Percentiles rank a stretch among this genome's conserved stretches.
phyloP scores from a whole-genome alignment of 164 flowering plant genomes.

The Platanus orientalis region DNA sequence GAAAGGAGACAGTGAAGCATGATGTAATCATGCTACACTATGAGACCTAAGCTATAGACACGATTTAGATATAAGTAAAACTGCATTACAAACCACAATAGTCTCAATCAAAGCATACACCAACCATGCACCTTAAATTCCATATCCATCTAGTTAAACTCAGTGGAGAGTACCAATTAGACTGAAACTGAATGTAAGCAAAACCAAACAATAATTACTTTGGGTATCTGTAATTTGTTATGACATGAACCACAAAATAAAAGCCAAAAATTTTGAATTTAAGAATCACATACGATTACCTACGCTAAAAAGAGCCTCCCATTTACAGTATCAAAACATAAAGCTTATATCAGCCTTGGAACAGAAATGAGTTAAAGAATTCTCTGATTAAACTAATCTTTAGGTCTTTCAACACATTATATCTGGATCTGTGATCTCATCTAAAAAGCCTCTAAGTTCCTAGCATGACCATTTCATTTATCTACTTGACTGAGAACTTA shows the following conservation, averaged over 20 bases:
- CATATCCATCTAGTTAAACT: not conserved
- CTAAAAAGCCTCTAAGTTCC: not conserved
- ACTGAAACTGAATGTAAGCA: not conserved
- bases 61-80: too few relatives aligned
- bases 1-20: too few relatives aligned
- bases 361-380: too few relatives aligned
- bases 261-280: not conserved
- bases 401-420: not conserved
- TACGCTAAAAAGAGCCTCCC: too few relatives aligned
- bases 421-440: not conserved
- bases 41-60: too few relatives aligned
- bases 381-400: not conserved
- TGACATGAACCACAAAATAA: not conserved
- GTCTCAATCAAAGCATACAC: not conserved
- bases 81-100: not conserved
- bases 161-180: not conserved
- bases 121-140: not conserved
- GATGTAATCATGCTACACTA: too few relatives aligned
- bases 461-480: not conserved
- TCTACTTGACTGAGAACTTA: not conserved
- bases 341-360: too few relatives aligned
- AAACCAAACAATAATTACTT: not conserved
- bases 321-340: too few relatives aligned
- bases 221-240: too few relatives aligned
- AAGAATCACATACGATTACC: too few relatives aligned